A percentile compares a stretch with the other conserved stretches of the same genome.
These are phyloP conservation scores for Wickerhamomyces strasburgensis DNA, from an alignment of 805 yeast genomes.

Conservation along the genomic window DNA sequence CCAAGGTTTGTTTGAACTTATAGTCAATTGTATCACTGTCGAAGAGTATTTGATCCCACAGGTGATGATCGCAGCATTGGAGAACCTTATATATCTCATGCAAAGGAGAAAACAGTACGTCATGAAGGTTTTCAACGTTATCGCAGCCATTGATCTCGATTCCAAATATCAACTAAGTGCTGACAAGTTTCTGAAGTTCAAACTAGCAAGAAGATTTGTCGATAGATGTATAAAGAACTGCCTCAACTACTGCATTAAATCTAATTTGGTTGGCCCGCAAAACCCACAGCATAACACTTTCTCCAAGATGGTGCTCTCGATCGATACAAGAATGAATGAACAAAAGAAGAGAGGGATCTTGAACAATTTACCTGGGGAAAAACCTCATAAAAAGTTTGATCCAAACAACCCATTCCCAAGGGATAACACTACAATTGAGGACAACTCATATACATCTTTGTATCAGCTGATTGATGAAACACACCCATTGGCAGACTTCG, in stretches of 20 bases:
- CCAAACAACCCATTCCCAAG: slow-evolving; percentile 27
- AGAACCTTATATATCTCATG: slow-evolving; percentile 57
- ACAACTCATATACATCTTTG: slow-evolving; percentile 52
- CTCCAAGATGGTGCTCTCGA: slow-evolving; percentile 18
- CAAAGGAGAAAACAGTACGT: slow-evolving; percentile 61
- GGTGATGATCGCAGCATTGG: slow-evolving; percentile 60
- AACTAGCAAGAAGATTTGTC: slow-evolving; percentile 55
- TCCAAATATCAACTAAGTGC: slow-evolving; percentile 44
- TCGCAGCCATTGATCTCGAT: slow-evolving; percentile 60
- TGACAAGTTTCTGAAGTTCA: slow-evolving; percentile 35
- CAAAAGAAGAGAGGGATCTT: slow-evolving; percentile 25
- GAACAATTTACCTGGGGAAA: slow-evolving; percentile 23
- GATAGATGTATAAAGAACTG: slow-evolving; percentile 53
- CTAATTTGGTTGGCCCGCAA: slow-evolving; percentile 25
- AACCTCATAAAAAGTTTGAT: slow-evolving; percentile 23
- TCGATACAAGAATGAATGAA: slow-evolving; percentile 22
- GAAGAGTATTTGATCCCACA: slow-evolving; percentile 54
- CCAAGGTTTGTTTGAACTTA: slow-evolving; percentile 57
- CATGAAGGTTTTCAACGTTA: slow-evolving; percentile 49
- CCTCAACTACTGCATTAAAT: slow-evolving; percentile 35
- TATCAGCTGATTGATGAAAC: slow-evolving; percentile 60
- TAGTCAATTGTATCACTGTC: slow-evolving; percentile 51
- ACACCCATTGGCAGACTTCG: slow-evolving; percentile 62
- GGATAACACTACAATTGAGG: slow-evolving; percentile 32
- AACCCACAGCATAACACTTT: slow-evolving; percentile 15